These are phyloP conservation scores for Malus asiatica DNA, from an alignment of 306 rosid genomes.

Conservation along the genomic window DNA sequence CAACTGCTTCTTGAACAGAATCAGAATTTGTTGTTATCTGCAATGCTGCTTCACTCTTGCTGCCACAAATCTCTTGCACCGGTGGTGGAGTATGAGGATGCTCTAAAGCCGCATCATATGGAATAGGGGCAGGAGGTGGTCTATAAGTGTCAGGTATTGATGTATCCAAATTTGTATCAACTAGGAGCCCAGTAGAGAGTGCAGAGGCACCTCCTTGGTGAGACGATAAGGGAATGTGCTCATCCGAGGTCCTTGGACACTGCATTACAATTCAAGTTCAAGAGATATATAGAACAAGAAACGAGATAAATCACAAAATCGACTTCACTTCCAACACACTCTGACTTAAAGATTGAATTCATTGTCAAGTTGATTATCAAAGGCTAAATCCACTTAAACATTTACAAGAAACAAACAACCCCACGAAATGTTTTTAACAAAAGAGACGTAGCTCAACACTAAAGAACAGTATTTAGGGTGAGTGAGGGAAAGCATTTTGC, in stretches of 20 bases:
- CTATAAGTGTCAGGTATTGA: slow-evolving; percentile 82
- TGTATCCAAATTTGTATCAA: slow-evolving; percentile 83
- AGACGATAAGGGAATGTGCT: slow-evolving; percentile 77
- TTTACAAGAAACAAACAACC: not conserved
- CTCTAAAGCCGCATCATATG: slow-evolving; percentile 49
- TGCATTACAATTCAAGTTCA: slow-evolving; percentile 33
- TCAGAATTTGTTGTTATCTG: slow-evolving; percentile 49
- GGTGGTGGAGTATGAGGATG: slow-evolving; percentile 51
- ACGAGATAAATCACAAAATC: not conserved
- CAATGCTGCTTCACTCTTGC: slow-evolving; percentile 40
- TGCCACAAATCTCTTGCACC: slow-evolving; percentile 40
- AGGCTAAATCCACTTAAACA: not conserved
- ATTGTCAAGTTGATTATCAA: not conserved
- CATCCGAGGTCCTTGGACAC: slow-evolving; percentile 74
- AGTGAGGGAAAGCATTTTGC: slow-evolving; percentile 20
- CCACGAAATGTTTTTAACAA: not conserved
- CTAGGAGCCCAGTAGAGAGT: slow-evolving; percentile 60
- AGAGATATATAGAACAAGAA: not conserved
- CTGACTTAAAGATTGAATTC: not conserved
- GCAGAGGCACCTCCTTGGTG: slow-evolving; percentile 43
- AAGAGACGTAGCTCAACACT: not conserved
- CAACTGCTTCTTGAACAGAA: slow-evolving; percentile 44
- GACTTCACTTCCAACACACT: not conserved
- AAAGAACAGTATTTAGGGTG: not conserved
- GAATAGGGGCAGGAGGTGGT: slow-evolving; percentile 84